Percentiles rank a stretch among this genome's conserved stretches.
Evolutionary conservation across 75 land plant genomes (phyloP).

Genomic region (Selaginella tamariscina): DNA sequence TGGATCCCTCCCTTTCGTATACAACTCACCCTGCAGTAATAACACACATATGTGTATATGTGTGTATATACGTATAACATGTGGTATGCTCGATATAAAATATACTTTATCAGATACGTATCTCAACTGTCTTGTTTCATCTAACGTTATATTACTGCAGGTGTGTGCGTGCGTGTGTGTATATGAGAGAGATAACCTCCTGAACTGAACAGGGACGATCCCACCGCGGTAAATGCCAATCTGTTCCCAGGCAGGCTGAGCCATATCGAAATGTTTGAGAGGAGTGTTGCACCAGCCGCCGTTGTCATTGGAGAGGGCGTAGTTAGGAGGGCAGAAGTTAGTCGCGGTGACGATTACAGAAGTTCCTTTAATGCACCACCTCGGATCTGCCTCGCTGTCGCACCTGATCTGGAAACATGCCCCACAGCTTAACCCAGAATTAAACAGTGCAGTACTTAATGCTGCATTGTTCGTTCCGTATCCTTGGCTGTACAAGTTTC

Average conservation of each 20-base stretch:
- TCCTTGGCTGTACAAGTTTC: constrained; percentile 5
- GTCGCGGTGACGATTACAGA: constrained; percentile 14
- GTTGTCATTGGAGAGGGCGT: not conserved
- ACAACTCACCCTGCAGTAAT: not conserved
- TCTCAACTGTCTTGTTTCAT: no score
- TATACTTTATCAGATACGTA: no score
- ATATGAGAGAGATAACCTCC: no score
- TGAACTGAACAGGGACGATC: not conserved
- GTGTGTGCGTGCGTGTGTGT: no score
- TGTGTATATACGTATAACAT: no score
- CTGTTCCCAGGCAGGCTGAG: not conserved
- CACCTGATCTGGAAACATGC: constrained; percentile 15
- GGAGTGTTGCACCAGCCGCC: not conserved
- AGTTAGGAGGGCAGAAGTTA: not conserved
- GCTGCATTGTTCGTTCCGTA: constrained; percentile 13
- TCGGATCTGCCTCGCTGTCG: constrained; percentile 11
- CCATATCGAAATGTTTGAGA: not conserved
- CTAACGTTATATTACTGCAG: no score
- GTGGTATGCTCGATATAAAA: no score
- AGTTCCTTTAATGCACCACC: constrained; percentile 3
- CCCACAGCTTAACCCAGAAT: constrained; percentile 10
- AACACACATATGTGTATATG: no score
- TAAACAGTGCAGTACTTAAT: not conserved
- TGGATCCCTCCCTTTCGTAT: not conserved
- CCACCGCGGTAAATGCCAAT: not conserved